These are phyloP conservation scores for Malus orientalis DNA, from an alignment of 306 rosid genomes.

Conservation along the genomic window DNA sequence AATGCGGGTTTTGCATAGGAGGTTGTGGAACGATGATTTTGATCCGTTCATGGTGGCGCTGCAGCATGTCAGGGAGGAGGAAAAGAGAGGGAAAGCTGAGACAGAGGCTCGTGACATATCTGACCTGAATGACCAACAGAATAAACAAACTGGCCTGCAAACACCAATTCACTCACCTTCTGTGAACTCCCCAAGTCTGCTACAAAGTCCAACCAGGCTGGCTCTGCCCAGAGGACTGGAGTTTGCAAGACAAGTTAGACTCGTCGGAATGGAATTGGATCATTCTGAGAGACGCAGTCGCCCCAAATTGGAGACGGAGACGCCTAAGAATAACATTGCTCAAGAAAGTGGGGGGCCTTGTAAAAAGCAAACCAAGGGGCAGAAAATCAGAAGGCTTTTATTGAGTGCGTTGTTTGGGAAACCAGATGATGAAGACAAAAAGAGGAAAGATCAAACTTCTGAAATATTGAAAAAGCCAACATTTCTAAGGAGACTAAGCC, in stretches of 20 bases:
- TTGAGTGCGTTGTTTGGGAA: conserved; percentile 11
- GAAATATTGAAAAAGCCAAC: conserved; percentile 17
- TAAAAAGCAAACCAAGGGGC: conserved; percentile 29
- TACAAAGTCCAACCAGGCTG: conserved; percentile 6
- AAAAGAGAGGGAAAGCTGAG: conserved; percentile 28
- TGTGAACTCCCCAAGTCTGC: neutral
- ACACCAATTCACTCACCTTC: neutral
- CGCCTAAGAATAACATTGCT: conserved; percentile 17
- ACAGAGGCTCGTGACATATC: conserved; percentile 10
- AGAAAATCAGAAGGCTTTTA: conserved; percentile 27
- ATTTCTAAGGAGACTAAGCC: conserved; percentile 33
- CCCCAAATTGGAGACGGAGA: conserved; percentile 7
- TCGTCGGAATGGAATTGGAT: conserved; percentile 23
- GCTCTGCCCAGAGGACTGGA: conserved; percentile 49
- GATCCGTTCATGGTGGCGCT: conserved; percentile 82
- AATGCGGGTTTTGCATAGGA: conserved; percentile 22
- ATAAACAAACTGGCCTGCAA: neutral
- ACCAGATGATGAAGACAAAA: conserved; percentile 11
- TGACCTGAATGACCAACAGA: conserved; percentile 6
- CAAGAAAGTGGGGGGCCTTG: conserved; percentile 18
- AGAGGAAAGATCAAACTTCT: conserved; percentile 20
- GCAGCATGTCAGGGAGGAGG: conserved; percentile 47
- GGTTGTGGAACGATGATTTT: conserved; percentile 66
- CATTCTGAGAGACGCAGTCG: conserved; percentile 4
- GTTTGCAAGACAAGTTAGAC: conserved; percentile 39